phyloP scores from a whole-genome alignment of 257 asterid genomes.

The Lantana camara region DNA sequence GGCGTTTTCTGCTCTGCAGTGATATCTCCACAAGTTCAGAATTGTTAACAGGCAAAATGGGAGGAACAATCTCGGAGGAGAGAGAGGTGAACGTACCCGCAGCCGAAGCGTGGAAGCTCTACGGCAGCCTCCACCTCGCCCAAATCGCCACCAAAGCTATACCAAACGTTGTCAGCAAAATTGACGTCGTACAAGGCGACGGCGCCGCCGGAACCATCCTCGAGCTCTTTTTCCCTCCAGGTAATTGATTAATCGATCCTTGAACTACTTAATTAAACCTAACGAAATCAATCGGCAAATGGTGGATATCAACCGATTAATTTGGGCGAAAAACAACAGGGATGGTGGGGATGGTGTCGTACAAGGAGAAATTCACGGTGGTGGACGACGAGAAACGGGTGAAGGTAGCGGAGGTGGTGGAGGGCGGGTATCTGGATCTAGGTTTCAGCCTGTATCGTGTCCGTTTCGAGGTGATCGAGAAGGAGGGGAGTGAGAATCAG shows the following conservation, averaged over 20 bases:
- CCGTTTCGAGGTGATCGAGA: conserved; percentile 51
- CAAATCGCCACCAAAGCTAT: conserved; percentile 33
- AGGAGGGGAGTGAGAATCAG: conserved; percentile 25
- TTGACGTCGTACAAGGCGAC: conserved; percentile 54
- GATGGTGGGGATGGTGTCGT: conserved; percentile 17
- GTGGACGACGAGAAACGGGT: conserved; percentile 53
- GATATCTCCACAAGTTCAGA: not conserved
- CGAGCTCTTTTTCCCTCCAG: conserved; percentile 46
- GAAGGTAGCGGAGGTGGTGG: conserved; percentile 55
- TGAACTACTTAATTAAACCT: too few relatives aligned
- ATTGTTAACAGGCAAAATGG: not conserved
- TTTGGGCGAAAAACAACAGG: conserved; percentile 17
- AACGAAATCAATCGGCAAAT: too few relatives aligned
- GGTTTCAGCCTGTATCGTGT: conserved; percentile 52
- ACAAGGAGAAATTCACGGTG: conserved; percentile 55
- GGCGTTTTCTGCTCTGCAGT: not conserved
- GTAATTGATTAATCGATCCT: too few relatives aligned
- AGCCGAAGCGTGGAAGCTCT: conserved; percentile 65
- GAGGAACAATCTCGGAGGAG: conserved; percentile 47
- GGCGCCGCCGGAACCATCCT: conserved; percentile 59
- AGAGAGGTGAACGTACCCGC: conserved; percentile 48
- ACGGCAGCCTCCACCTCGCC: conserved; percentile 45
- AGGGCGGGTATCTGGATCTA: conserved; percentile 60
- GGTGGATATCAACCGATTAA: too few relatives aligned
- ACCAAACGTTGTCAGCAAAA: conserved; percentile 35